Evolutionary conservation across 73 alveolate genomes (phyloP), one percentile per base, ranked within the genome.

Genomic region (Paramecium sexaurelia): DNA sequence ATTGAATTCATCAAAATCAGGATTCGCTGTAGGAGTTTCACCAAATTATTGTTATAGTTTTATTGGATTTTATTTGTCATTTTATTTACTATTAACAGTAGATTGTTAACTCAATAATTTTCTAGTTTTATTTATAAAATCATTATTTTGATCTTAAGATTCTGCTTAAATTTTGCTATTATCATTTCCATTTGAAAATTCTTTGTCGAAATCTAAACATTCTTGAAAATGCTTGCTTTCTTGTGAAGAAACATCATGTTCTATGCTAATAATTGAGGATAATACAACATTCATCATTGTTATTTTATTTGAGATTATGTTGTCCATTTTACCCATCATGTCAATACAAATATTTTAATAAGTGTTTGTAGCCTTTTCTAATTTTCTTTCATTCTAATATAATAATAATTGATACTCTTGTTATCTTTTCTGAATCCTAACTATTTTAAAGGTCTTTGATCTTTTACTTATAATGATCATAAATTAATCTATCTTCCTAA

Each of bases 401-500:
- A 0, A 3, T 61, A 11, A 61, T 61, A 26, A 32, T 29, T 61
- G 1, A 29, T 61, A 61, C 41, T 61, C 83, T 61, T 7, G 17
- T 61, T 24, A 26, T 61, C 43, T 61, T 61, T 10, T 26, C 43
- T 13, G 26, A 29, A 61, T 17, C 68, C 36, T 78, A 19, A 22
- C 75, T 24, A 22, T 78, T 78, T 78, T 43, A 22, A 10, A 78
- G 2, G 6, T 78, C 75, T 9, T 78, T 33, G 0, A 45, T 9
- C 10, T 78, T 78, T 8, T 17, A 22, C 36, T 41, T 78, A 43
- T 78, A 78, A 78, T 78, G 90, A 78, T 78, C 90, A 43, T 78
- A 78, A 41, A 78, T 33, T 8, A 78, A 78, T 43, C 90, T 78
- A 78, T 78, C 75, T 9, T 78, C 90, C 29, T 78, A 32, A 43